phyloP scores from a whole-genome alignment of 2,329 filamentous ascomycete genomes.

The Fonsecaea multimorphosa region DNA sequence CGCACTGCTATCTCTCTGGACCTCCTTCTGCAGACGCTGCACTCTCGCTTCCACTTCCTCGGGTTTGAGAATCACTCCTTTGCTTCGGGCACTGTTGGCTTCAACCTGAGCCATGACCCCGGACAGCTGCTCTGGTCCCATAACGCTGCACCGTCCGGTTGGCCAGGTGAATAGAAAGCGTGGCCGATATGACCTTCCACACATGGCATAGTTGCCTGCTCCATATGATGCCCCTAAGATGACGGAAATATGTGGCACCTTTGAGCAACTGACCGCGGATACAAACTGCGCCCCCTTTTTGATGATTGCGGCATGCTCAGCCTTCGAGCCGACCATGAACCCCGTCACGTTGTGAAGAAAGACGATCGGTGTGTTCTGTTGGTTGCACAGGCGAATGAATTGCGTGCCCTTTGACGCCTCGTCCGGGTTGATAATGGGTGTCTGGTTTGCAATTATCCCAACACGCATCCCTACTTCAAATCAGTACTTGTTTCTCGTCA shows the following conservation, averaged over 20 bases:
- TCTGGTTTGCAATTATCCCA: conserved; percentile 52
- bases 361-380: conserved; percentile 51
- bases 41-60: conserved; percentile 41
- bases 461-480: conserved; percentile 42
- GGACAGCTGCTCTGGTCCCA: conserved; percentile 50
- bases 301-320: conserved; percentile 54
- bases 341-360: conserved; percentile 58
- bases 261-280: conserved; percentile 52
- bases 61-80: conserved; percentile 38
- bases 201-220: conserved; percentile 57
- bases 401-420: conserved; percentile 52
- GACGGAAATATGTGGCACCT: conserved; percentile 54
- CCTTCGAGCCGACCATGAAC: conserved; percentile 57
- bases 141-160: conserved; percentile 49
- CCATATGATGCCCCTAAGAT: conserved; percentile 55
- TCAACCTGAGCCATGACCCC: conserved; percentile 50
- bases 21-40: conserved; percentile 40
- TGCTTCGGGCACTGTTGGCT: conserved; percentile 40
- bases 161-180: conserved; percentile 55
- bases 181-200: conserved; percentile 51
- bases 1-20: conserved; percentile 44
- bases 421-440: conserved; percentile 49
- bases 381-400: conserved; percentile 55
- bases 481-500: background rate
- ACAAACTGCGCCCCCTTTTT: conserved; percentile 55